A percentile compares a stretch with the other conserved stretches of the same genome.
Conservation (phyloP, 2,329 filamentous ascomycete genomes). For the Aspergillus niger region DNA sequence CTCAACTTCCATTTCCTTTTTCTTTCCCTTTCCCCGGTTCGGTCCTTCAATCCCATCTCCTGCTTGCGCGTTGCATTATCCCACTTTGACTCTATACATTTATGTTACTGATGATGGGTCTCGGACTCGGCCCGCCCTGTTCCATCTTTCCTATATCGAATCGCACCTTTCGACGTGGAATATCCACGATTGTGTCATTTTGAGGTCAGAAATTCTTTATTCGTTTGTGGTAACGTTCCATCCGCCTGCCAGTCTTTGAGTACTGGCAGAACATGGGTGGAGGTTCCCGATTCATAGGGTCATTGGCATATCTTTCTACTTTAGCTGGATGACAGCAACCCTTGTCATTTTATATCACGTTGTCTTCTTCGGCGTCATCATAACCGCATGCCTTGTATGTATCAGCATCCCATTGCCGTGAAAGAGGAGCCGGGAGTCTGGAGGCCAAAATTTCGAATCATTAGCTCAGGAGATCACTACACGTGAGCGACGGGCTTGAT, state of each 20-base stretch:
- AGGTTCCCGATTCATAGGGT: not conserved
- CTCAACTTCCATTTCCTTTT: not conserved
- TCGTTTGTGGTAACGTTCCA: not conserved
- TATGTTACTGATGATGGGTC: not conserved
- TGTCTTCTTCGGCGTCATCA: slow-evolving; percentile 9
- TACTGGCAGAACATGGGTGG: not conserved
- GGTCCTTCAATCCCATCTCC: not conserved
- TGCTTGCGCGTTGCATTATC: not conserved
- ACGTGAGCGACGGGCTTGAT: not conserved
- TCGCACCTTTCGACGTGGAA: not conserved
- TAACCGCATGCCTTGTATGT: slow-evolving; percentile 9
- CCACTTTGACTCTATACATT: not conserved
- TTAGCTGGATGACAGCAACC: not conserved
- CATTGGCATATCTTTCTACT: not conserved
- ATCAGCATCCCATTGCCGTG: slow-evolving; percentile 9
- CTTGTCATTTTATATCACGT: not conserved
- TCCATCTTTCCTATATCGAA: not conserved
- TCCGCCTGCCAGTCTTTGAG: not conserved
- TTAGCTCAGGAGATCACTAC: not conserved
- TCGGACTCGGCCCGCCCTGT: not conserved
- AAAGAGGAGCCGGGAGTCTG: slow-evolving; percentile 18
- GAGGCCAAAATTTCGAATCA: slow-evolving; percentile 17
- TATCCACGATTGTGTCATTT: not conserved
- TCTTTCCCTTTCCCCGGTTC: not conserved
- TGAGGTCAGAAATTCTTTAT: not conserved